Conservation (phyloP, 441 rosid genomes). For the Lepidium campestre region DNA sequence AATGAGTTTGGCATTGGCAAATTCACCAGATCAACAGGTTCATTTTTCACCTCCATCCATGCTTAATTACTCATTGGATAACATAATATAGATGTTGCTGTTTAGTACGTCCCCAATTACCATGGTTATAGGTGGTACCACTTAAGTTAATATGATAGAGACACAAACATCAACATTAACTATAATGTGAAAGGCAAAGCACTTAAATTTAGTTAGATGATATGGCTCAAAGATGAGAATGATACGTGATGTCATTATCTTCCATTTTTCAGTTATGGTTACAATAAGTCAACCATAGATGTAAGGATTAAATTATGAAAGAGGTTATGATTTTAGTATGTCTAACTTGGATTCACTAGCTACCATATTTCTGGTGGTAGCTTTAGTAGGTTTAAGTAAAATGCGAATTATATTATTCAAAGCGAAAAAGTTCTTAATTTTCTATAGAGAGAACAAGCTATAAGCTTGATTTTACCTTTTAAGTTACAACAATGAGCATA, state of each 20-base stretch:
- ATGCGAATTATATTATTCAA: constrained; percentile 4
- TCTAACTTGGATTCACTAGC: constrained; percentile 2
- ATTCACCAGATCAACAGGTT: constrained; percentile 86
- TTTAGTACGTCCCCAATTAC: neutral
- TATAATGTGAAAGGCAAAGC: neutral
- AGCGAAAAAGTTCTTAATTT: neutral
- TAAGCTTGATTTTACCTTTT: neutral
- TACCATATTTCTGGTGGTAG: constrained; percentile 8
- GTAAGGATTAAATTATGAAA: neutral
- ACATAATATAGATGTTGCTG: constrained; percentile 9
- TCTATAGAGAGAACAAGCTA: neutral
- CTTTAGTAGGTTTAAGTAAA: neutral
- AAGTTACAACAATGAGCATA: neutral
- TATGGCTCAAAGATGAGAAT: neutral
- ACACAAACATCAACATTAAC: neutral
- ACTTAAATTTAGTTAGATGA: neutral
- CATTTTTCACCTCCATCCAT: constrained; percentile 7
- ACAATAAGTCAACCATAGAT: neutral
- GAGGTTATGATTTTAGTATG: neutral
- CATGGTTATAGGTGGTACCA: neutral
- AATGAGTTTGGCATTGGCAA: constrained; percentile 94
- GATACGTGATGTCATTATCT: neutral
- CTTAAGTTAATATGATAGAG: neutral
- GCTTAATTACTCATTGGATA: constrained; percentile 4
- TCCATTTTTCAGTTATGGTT: neutral